Conservation (phyloP, 2,329 filamentous ascomycete species). For the Scopulariopsis brevicaulis region DNA sequence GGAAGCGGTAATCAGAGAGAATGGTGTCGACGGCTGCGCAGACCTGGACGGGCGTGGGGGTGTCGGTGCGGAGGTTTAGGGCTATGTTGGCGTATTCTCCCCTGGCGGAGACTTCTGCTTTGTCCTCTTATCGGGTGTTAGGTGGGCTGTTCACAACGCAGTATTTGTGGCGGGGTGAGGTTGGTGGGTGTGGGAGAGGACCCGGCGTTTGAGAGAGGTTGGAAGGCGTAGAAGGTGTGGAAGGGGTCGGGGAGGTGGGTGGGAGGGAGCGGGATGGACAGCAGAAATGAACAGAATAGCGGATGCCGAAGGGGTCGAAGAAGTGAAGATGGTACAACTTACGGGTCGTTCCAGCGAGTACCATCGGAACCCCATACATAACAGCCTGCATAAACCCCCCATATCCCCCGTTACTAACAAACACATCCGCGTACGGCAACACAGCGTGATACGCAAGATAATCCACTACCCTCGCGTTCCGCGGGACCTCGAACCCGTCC, state of each 20-base stretch:
- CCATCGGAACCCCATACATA: constrained; percentile 31
- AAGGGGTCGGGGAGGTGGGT: neutral
- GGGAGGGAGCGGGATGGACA: neutral
- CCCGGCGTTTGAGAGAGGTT: neutral
- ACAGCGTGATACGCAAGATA: constrained; percentile 36
- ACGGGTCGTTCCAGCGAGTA: constrained; percentile 23
- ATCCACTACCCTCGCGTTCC: constrained; percentile 30
- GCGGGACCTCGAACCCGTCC: constrained; percentile 17
- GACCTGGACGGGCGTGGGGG: constrained; percentile 16
- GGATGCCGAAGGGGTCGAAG: neutral
- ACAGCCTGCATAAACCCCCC: constrained; percentile 32
- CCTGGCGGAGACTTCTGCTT: constrained; percentile 17
- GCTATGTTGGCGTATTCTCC: constrained; percentile 31
- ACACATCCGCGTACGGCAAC: constrained; percentile 28
- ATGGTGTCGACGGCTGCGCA: constrained; percentile 18
- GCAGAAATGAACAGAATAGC: neutral
- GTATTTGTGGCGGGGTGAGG: neutral
- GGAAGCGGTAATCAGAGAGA: constrained; percentile 16
- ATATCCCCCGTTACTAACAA: constrained; percentile 37
- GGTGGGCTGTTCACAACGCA: neutral
- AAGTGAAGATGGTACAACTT: neutral
- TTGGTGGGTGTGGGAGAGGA: neutral
- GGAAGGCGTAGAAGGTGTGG: neutral
- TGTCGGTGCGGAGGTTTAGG: constrained; percentile 26
- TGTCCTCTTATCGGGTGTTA: neutral